These are phyloP conservation scores for Vickermania ingenoplastis DNA, from an alignment of 208 protist genomes.

Conservation along the genomic window DNA sequence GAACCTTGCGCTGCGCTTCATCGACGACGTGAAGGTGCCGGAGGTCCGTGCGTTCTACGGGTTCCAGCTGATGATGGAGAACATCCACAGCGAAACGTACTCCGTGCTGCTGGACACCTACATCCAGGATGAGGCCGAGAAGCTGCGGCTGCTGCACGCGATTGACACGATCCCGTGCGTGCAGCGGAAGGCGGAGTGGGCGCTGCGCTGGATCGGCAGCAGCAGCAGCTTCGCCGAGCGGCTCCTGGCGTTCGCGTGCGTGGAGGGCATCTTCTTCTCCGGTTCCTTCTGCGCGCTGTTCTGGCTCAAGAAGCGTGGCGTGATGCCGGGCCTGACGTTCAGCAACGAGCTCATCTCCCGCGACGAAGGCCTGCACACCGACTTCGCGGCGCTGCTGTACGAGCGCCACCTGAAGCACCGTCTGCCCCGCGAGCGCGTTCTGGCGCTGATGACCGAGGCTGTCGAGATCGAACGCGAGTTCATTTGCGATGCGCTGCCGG, in stretches of 20 bases:
- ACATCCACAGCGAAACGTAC: slow-evolving; percentile 97
- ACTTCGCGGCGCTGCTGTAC: slow-evolving; percentile 98
- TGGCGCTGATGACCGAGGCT: slow-evolving; percentile 91
- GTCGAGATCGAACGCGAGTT: slow-evolving; percentile 97
- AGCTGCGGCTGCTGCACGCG: slow-evolving; percentile 92
- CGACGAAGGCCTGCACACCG: slow-evolving; percentile 98
- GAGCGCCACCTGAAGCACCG: slow-evolving; percentile 90
- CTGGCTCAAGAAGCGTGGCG: slow-evolving; percentile 99
- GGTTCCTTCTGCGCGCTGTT: slow-evolving; percentile 98
- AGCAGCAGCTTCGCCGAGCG: slow-evolving; percentile 90
- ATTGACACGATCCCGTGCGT: slow-evolving; percentile 96
- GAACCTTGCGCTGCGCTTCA: slow-evolving; percentile 96
- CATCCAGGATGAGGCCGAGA: slow-evolving; percentile 92
- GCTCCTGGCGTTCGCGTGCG: slow-evolving; percentile 96
- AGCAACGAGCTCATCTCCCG: slow-evolving; percentile 98
- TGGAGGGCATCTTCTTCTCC: slow-evolving; percentile 99
- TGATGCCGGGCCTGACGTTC: slow-evolving; percentile 99
- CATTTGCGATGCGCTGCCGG: slow-evolving; percentile 96
- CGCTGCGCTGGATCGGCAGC: slow-evolving; percentile 85
- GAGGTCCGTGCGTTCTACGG: slow-evolving; percentile 98
- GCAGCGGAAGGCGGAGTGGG: slow-evolving; percentile 98
- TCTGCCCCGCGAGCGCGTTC: slow-evolving; percentile 68
- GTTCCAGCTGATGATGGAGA: slow-evolving; percentile 99
- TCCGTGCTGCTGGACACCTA: slow-evolving; percentile 94
- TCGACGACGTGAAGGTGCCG: slow-evolving; percentile 96